Conservation (phyloP, 257 asterid species). For the Leptodermis oblonga region DNA sequence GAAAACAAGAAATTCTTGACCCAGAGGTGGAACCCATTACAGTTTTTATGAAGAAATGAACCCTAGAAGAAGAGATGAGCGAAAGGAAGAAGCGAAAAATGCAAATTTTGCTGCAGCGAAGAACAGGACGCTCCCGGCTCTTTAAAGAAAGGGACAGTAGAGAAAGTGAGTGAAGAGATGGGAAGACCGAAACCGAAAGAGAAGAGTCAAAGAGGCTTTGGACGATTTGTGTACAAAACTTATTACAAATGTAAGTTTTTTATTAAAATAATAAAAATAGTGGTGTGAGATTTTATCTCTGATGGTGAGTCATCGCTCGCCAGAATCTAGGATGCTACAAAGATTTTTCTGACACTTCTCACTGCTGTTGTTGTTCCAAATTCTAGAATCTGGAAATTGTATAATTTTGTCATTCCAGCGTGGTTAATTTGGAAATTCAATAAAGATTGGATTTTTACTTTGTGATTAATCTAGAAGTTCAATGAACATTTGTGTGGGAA, state of each 20-base stretch:
- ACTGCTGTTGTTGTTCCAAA: background rate
- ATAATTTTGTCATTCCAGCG: background rate
- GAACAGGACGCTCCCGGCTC: background rate
- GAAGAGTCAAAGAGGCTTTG: background rate
- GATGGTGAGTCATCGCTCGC: background rate
- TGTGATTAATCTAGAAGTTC: too few relatives aligned
- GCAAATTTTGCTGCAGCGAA: background rate
- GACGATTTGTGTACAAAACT: background rate
- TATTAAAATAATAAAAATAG: too few relatives aligned
- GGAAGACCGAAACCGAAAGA: background rate
- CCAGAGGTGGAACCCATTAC: slow-evolving; percentile 23
- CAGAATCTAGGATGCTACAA: background rate
- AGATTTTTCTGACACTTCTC: slow-evolving; percentile 11
- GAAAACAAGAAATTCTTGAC: slow-evolving; percentile 23
- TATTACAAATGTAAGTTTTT: too few relatives aligned
- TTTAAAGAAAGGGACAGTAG: slow-evolving; percentile 7
- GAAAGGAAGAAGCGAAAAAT: background rate
- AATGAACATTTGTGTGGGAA: background rate
- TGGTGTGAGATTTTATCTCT: background rate
- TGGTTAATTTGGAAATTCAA: background rate
- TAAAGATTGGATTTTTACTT: background rate
- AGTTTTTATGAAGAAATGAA: background rate
- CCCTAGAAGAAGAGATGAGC: background rate
- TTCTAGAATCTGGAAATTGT: background rate
- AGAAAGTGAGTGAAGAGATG: background rate